Percentiles rank a stretch among this genome's conserved stretches.
Conservation (phyloP, 805 yeast species). For the Lipomyces chichibuensis region DNA sequence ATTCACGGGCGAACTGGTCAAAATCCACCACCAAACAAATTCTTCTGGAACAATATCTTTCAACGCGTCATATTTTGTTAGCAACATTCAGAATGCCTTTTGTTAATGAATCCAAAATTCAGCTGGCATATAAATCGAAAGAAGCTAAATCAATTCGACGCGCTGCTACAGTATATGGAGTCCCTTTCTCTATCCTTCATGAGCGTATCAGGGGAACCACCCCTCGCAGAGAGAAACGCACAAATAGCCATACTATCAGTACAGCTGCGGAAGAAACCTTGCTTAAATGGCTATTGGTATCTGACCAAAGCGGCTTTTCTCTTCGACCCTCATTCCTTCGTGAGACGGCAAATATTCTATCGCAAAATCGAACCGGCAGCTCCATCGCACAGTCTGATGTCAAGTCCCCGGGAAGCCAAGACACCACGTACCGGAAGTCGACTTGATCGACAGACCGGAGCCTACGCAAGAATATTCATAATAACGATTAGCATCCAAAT, state of each 20-base stretch:
- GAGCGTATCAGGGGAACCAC: not conserved
- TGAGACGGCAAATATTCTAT: not conserved
- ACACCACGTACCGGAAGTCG: not conserved
- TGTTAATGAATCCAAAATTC: not conserved
- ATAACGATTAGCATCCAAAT: not conserved
- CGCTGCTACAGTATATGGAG: not conserved
- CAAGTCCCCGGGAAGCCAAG: not conserved
- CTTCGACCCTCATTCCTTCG: not conserved
- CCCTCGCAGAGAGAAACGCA: not conserved
- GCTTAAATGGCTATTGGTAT: not conserved
- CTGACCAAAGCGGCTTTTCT: not conserved
- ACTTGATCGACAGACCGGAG: not conserved
- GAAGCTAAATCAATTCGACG: not conserved
- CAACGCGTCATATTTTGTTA: not conserved
- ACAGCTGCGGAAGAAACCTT: not conserved
- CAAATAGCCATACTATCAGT: not conserved
- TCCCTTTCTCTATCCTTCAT: not conserved
- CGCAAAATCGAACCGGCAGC: not conserved
- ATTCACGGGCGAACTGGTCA: slow-evolving; percentile 43
- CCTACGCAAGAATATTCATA: not conserved
- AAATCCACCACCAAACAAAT: slow-evolving; percentile 34
- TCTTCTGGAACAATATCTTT: not conserved
- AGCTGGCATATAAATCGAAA: not conserved
- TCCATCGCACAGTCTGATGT: not conserved
- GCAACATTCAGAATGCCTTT: not conserved